phyloP scores from a whole-genome alignment of 2,329 filamentous ascomycete species.

The Verticillium dahliae region DNA sequence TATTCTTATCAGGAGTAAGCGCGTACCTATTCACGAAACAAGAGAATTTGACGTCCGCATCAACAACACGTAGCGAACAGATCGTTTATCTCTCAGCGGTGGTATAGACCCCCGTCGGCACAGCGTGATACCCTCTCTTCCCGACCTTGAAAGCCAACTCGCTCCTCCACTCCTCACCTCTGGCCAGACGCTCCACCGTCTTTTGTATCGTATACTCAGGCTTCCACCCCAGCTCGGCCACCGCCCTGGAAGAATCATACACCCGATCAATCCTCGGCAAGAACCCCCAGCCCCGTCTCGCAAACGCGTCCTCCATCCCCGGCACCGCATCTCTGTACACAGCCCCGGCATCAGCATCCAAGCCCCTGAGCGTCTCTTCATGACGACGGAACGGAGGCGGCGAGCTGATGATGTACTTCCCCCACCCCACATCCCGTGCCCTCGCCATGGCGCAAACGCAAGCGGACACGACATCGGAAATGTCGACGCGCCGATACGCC shows the following conservation, averaged over 20 bases:
- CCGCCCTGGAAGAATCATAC: conserved; percentile 35
- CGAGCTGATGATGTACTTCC: conserved; percentile 35
- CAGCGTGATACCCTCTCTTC: conserved; percentile 36
- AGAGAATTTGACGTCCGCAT: too few relatives aligned
- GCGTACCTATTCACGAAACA: too few relatives aligned
- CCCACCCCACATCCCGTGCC: conserved; percentile 25
- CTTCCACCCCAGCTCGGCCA: conserved; percentile 33
- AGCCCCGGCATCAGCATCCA: conserved; percentile 24
- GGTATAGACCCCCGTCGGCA: conserved; percentile 36
- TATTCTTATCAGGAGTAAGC: too few relatives aligned
- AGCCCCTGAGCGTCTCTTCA: conserved; percentile 18
- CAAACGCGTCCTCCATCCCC: conserved; percentile 21
- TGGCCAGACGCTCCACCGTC: conserved; percentile 23
- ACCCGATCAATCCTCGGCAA: conserved; percentile 33
- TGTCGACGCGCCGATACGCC: conserved; percentile 35
- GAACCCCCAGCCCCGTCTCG: conserved; percentile 26
- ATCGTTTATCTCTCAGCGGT: conserved; percentile 6
- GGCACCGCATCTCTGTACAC: conserved; percentile 22
- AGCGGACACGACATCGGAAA: conserved; percentile 35
- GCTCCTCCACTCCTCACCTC: conserved; percentile 31
- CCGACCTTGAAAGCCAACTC: conserved; percentile 30
- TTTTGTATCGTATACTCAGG: conserved; percentile 32
- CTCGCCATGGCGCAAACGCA: conserved; percentile 29
- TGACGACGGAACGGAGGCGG: conserved; percentile 29
- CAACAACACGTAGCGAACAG: too few relatives aligned